A percentile compares a stretch with the other conserved stretches of the same genome.
phyloP scores from a whole-genome alignment of 2,329 filamentous ascomycete species.

The Hymenoscyphus scutula region DNA sequence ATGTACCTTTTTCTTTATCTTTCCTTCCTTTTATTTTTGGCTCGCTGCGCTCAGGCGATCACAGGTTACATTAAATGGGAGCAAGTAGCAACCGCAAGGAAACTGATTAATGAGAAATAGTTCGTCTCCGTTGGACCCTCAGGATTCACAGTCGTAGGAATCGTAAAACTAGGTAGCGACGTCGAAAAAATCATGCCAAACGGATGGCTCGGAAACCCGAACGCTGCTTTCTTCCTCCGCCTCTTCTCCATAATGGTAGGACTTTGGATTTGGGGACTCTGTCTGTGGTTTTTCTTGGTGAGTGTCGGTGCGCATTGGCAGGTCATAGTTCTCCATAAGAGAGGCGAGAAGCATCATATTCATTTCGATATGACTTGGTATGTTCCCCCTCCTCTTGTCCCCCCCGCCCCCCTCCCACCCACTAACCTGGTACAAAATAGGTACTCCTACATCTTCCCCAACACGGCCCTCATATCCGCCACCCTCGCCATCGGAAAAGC shows the following conservation, averaged over 20 bases:
- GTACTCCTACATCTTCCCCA: conserved; percentile 63
- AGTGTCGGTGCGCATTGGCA: conserved; percentile 74
- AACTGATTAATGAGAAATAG: conserved; percentile 36
- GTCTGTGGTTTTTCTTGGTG: conserved; percentile 81
- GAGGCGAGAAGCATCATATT: conserved; percentile 50
- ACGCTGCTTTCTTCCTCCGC: conserved; percentile 46
- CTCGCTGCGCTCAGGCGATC: too few relatives aligned
- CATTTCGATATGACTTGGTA: conserved; percentile 85
- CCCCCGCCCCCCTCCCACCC: not conserved
- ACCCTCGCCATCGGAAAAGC: conserved; percentile 69
- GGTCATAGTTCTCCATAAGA: conserved; percentile 47
- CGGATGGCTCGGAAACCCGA: conserved; percentile 42
- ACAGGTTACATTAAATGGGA: too few relatives aligned
- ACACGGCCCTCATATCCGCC: conserved; percentile 51
- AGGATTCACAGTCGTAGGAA: conserved; percentile 58
- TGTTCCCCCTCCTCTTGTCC: not conserved
- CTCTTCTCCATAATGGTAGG: conserved; percentile 59
- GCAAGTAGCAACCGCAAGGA: too few relatives aligned
- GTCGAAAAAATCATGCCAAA: conserved; percentile 42
- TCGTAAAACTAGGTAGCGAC: conserved; percentile 41
- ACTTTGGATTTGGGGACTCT: conserved; percentile 81
- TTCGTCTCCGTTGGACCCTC: conserved; percentile 77
- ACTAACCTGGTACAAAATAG: too few relatives aligned
- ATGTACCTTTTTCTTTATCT: too few relatives aligned
- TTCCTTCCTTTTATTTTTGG: too few relatives aligned